Base-by-base conservation (phyloP, 1,139 yeast genomes). In the Suhomyces ambrosiae region DNA sequence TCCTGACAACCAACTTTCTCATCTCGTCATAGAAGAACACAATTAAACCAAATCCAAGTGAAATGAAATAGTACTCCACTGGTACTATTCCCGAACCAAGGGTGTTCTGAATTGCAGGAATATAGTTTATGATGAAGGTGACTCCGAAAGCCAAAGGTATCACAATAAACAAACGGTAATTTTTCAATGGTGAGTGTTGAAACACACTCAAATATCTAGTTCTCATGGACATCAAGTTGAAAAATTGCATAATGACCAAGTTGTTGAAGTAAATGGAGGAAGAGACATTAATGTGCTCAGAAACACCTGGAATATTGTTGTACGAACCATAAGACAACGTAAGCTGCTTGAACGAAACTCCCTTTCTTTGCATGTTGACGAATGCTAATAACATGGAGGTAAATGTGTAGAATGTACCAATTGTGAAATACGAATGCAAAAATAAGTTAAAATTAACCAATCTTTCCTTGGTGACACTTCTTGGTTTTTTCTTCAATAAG, bases 211-310 rank as follows among this genome's bases (percentile, higher is more conserved):
- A 56, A 38, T 61, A 57, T 42, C 80, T 61, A 1, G 76, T 71
- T 52, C 81, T 61, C 30, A 71, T 65, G 1, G 76, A 63, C 50
- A 75, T 46, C 46, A 74, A 54, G 47, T 75, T 74, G 58, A 74
- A 73, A 44, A 68, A 61, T 52, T 76, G 80, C 65, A 75, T 56
- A 28, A 74, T 64, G 5, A 76, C 79, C 61, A 76, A 58, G 39
- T 71, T 73, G 37, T 68, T 61, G 48, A 76, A 76, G 53, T 74
- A 76, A 32, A 75, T 69, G 13, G 77, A 68, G 1, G 77, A 71
- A 1, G 76, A 72, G 31, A 54, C 56, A 35, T 61, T 60, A 38
- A 60, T 51, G 27, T 58, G 45, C 3, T 56, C 44, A 8, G 36
- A 45, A 28, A 67, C 55, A 11, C 53, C 48, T 11, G 62, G 55